Conservation (phyloP, 768 basidiomycete genomes). For the Pleurotus pulmonarius region DNA sequence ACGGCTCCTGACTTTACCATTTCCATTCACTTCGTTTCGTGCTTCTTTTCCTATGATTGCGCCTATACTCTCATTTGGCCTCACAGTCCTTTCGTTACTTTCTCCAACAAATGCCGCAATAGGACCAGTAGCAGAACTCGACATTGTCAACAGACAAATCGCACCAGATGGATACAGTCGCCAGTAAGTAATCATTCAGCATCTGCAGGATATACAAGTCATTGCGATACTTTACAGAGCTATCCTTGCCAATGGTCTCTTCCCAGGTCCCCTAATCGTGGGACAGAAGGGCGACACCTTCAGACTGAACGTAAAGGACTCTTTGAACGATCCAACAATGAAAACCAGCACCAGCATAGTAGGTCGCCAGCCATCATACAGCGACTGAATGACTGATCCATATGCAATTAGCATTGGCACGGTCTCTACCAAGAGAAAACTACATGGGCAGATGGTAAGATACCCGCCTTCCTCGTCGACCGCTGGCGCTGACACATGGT, state of each 20-base stretch:
- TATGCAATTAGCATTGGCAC: constrained; percentile 26
- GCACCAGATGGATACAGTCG: constrained; percentile 10
- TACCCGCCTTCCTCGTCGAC: not conserved
- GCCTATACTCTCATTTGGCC: constrained; percentile 5
- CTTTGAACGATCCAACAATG: constrained; percentile 1
- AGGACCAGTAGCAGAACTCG: constrained; percentile 6
- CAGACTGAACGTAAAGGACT: constrained; percentile 3
- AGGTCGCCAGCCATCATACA: constrained; percentile 11
- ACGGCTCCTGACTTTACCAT: constrained; percentile 5
- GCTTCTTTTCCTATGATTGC: constrained; percentile 7
- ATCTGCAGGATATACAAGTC: not conserved
- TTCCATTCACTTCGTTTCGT: constrained; percentile 5
- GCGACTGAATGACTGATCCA: not conserved
- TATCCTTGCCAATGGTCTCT: constrained; percentile 35
- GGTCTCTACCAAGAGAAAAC: constrained; percentile 29
- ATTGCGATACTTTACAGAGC: constrained; percentile 22
- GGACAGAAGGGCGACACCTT: constrained; percentile 33
- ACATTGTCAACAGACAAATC: constrained; percentile 7
- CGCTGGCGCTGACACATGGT: not conserved
- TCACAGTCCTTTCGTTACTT: constrained; percentile 7
- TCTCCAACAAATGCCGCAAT: constrained; percentile 5
- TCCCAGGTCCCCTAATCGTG: constrained; percentile 31
- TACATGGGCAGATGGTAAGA: constrained; percentile 29
- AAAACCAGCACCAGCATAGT: constrained; percentile 27
- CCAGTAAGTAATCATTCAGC: not conserved